These are phyloP conservation scores for Monosporozyma aerobia DNA, from an alignment of 805 yeast genomes.

Conservation along the genomic window DNA sequence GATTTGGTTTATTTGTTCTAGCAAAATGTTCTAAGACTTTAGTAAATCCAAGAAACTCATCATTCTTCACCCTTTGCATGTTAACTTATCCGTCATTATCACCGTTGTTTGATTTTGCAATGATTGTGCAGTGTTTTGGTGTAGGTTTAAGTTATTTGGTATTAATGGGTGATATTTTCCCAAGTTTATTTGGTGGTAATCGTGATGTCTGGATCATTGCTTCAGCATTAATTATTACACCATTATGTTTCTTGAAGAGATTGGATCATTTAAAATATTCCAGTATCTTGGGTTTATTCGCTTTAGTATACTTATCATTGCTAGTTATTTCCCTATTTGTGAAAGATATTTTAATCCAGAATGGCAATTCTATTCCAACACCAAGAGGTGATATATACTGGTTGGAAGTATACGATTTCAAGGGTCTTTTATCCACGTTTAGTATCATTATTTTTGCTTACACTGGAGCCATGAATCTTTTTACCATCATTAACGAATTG, in stretches of 20 bases:
- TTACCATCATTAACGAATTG: conserved; percentile 65
- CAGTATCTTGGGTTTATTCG: conserved; percentile 57
- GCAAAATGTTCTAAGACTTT: conserved; percentile 48
- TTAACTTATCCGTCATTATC: conserved; percentile 64
- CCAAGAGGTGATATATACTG: conserved; percentile 37
- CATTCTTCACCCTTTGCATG: conserved; percentile 62
- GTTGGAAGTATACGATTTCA: conserved; percentile 34
- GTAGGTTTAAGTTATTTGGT: conserved; percentile 65
- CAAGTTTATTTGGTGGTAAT: conserved; percentile 44
- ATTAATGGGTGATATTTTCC: conserved; percentile 69
- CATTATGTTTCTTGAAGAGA: conserved; percentile 51
- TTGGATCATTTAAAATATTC: conserved; percentile 65
- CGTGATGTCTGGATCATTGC: conserved; percentile 37
- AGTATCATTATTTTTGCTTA: conserved; percentile 72
- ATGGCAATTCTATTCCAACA: conserved; percentile 18
- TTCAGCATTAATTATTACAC: conserved; percentile 47
- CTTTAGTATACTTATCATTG: conserved; percentile 47
- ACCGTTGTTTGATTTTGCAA: conserved; percentile 64
- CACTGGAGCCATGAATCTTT: conserved; percentile 76
- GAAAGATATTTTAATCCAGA: conserved; percentile 25
- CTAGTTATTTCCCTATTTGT: conserved; percentile 43
- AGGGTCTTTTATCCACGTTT: conserved; percentile 49
- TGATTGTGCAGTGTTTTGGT: conserved; percentile 72
- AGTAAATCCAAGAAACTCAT: conserved; percentile 47
- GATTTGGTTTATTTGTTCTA: conserved; percentile 58